phyloP scores from a whole-genome alignment of 768 basidiomycete species.

The Pleurotus platypus region DNA sequence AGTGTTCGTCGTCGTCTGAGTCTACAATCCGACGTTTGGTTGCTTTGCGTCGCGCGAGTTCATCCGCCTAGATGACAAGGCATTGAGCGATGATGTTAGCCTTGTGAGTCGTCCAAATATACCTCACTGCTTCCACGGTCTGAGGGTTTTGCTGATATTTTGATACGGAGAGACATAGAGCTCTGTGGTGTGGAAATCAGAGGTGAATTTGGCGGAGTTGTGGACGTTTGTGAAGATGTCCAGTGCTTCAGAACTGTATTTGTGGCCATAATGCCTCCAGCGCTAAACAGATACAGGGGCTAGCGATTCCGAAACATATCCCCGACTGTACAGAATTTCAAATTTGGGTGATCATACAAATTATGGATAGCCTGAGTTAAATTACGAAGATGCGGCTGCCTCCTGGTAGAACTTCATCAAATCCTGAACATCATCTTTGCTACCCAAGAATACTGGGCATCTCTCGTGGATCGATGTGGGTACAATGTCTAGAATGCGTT shows the following conservation, averaged over 20 bases:
- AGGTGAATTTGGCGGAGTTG: too few species aligned
- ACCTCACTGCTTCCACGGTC: slow-evolving; percentile 1
- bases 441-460: slow-evolving; percentile 90
- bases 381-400: slow-evolving; percentile 16
- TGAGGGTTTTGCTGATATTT: slow-evolving; percentile 14
- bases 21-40: slow-evolving; percentile 24
- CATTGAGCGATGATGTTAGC: not conserved
- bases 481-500: slow-evolving; percentile 87
- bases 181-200: too few species aligned
- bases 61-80: not conserved
- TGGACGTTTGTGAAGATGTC: too few species aligned
- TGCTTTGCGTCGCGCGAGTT: slow-evolving; percentile 15
- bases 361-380: too few species aligned
- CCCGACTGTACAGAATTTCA: too few species aligned
- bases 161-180: slow-evolving; percentile 20
- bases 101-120: not conserved
- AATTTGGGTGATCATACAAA: too few species aligned
- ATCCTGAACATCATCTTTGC: slow-evolving; percentile 90
- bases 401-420: slow-evolving; percentile 81
- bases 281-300: not conserved
- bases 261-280: not conserved
- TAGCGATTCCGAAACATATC: too few species aligned
- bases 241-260: too few species aligned
- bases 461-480: slow-evolving; percentile 88
- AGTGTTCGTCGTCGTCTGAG: slow-evolving; percentile 24